Evolutionary conservation across 306 rosid species (phyloP).

Genomic region (Myrica gale): DNA sequence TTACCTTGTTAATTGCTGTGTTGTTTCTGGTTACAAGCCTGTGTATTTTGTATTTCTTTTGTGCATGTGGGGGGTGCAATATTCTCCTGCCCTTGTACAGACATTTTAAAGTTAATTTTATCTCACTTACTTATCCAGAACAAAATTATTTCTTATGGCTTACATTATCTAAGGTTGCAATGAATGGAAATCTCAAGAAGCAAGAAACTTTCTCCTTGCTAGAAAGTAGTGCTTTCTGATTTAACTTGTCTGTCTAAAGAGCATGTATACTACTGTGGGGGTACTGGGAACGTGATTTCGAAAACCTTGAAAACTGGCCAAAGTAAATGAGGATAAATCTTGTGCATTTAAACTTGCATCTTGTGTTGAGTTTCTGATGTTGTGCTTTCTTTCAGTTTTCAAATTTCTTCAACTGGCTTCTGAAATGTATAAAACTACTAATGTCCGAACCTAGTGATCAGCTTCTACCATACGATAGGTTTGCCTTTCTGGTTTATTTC

Average conservation of each 20-base stretch:
- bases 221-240: neutral
- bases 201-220: neutral
- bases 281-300: neutral
- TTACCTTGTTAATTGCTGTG: too few species aligned
- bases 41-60: too few species aligned
- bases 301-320: neutral
- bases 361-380: conserved; percentile 20
- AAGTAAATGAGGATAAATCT: neutral
- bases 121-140: too few species aligned
- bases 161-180: neutral
- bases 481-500: conserved; percentile 23
- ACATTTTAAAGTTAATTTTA: too few species aligned
- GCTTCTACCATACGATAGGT: conserved; percentile 86
- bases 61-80: too few species aligned
- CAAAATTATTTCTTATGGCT: too few species aligned
- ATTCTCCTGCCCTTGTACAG: too few species aligned
- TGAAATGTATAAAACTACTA: conserved; percentile 81
- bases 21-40: too few species aligned
- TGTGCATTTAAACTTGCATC: neutral
- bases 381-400: conserved; percentile 62
- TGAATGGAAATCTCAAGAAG: conserved; percentile 1
- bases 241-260: neutral
- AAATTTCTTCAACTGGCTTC: conserved; percentile 96
- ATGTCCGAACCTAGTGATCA: conserved; percentile 96
- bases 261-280: neutral